Conservation (phyloP, 129 eudicot species). For the Escallonia rubra region DNA sequence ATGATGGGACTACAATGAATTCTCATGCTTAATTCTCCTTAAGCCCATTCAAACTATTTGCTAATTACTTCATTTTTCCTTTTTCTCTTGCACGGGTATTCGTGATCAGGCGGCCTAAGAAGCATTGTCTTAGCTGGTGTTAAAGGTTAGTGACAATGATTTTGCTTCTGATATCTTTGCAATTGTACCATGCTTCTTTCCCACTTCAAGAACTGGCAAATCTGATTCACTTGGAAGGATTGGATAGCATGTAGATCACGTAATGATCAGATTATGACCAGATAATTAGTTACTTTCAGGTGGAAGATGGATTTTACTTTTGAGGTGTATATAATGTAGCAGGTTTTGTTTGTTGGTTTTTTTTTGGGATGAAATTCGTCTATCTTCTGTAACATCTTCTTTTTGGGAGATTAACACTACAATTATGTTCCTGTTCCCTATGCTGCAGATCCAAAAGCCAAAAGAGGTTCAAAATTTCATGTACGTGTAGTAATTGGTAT, state of each 20-base stretch:
- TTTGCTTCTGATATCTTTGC: neutral
- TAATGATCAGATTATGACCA: neutral
- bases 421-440: neutral
- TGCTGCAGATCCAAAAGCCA: constrained; percentile 1
- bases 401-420: neutral
- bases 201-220: no score
- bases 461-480: neutral
- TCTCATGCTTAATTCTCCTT: neutral
- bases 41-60: neutral
- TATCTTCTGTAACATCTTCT: no score
- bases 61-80: neutral
- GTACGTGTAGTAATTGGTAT: neutral
- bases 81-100: neutral
- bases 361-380: neutral
- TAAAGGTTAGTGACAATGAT: constrained; percentile 1
- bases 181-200: no score
- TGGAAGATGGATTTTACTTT: neutral
- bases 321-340: neutral
- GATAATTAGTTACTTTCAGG: neutral
- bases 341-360: neutral
- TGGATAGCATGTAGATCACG: neutral
- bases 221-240: no score
- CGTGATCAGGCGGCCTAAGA: neutral
- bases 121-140: neutral
- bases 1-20: neutral